Base-by-base conservation (phyloP, 208 protist genomes). In the Leishmania arabica region DNA sequence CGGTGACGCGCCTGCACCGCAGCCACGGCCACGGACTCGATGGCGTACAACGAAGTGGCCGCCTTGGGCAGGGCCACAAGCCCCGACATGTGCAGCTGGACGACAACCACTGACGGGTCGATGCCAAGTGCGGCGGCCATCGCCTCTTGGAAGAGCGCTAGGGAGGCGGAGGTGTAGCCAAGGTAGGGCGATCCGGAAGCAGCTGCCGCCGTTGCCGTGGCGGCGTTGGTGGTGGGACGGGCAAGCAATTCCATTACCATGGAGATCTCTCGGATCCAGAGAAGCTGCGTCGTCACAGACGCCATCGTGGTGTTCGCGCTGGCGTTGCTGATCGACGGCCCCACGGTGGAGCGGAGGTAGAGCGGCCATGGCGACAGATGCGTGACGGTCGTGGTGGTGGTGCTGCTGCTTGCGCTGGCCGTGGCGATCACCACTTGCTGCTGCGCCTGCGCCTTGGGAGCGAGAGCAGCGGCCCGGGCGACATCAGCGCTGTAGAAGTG, bases 401-500 rank as follows among this genome's bases (percentile, higher is more conserved):
- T 47, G 45, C 45, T 47, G 45, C 45, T 47, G 9, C 9, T 47
- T 9, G 45, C 45, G 9, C 9, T 47, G 45, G 45, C 45, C 0
- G 45, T 47, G 45, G 45, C 45, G 45, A 47, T 47, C 71, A 68
- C 53, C 17, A 69, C 24, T 24, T 45, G 37, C 37, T 77, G 58
- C 62, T 53, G 66, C n/a, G 31, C 54, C 42, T 15, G 45, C 54
- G 34, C n/a, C 27, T 3, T 51, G n/a, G 34, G 54, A 1, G 75
- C 51, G 34, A 79, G 9, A 34, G 47, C 42, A 45, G 75, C 76
- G 5, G 68, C 69, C 3, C 81, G 81, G 31, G 81, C 75, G 40
- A 84, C 62, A 77, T 94, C 92, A 65, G 92, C 83, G 84, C 89
- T 93, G 80, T 90, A 92, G 76, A 93, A 96, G 62, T 88, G 83